Conservation (phyloP, 192 early-diverging fungal genomes). For the Entomortierella parvispora region DNA sequence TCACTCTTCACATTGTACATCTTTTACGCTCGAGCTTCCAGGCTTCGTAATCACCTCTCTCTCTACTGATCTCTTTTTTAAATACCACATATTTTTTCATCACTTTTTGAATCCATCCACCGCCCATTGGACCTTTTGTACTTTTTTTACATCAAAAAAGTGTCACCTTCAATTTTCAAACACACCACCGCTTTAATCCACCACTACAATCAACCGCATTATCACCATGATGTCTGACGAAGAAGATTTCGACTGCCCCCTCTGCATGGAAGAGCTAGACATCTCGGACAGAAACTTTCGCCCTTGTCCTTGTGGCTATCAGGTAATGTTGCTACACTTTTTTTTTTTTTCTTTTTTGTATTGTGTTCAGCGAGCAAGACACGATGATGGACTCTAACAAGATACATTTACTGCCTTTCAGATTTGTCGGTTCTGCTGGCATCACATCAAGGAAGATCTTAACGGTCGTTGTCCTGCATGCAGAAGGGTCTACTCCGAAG, state of each 20-base stretch:
- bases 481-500: slow-evolving; percentile 90
- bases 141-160: background rate
- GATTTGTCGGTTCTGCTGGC: slow-evolving; percentile 99
- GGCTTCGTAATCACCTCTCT: too few species aligned
- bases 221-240: slow-evolving; percentile 64
- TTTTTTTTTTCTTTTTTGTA: background rate
- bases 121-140: background rate
- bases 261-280: slow-evolving; percentile 99
- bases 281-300: slow-evolving; percentile 95
- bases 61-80: too few species aligned
- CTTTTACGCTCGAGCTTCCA: too few species aligned
- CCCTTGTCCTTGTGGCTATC: slow-evolving; percentile 98
- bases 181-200: slow-evolving; percentile 3
- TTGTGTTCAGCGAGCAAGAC: background rate
- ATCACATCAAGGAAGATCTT: slow-evolving; percentile 95
- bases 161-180: background rate
- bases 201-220: background rate
- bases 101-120: background rate
- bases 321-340: slow-evolving; percentile 64
- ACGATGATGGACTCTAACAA: too few species aligned
- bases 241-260: slow-evolving; percentile 96
- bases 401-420: too few species aligned
- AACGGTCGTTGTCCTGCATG: slow-evolving; percentile 97
- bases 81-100: too few species aligned
- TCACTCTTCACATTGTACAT: slow-evolving; percentile 3